phyloP scores from a whole-genome alignment of 2,329 filamentous ascomycete species.

The Camillea tinctor region DNA sequence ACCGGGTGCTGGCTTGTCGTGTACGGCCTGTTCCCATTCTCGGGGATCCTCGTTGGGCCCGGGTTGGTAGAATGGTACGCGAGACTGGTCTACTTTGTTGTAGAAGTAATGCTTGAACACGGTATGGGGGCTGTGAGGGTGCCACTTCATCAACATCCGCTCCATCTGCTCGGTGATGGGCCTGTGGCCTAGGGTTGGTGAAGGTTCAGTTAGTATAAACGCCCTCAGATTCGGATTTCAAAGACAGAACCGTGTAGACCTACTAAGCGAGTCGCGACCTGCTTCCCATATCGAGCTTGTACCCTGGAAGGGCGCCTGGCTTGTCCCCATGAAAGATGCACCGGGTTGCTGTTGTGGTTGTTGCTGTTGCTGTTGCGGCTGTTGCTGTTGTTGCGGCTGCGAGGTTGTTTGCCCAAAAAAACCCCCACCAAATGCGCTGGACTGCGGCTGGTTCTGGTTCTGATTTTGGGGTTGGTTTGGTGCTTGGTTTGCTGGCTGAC shows the following conservation, averaged over 20 bases:
- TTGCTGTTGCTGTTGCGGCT: slow-evolving; percentile 35
- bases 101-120: slow-evolving; percentile 84
- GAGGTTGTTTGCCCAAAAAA: slow-evolving; percentile 34
- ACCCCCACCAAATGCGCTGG: slow-evolving; percentile 29
- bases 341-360: slow-evolving; percentile 37
- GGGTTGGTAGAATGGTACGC: slow-evolving; percentile 75
- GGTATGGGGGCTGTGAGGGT: slow-evolving; percentile 65
- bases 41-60: slow-evolving; percentile 68
- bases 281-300: slow-evolving; percentile 31
- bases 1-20: slow-evolving; percentile 72
- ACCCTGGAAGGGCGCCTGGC: slow-evolving; percentile 35
- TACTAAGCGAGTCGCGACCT: slow-evolving; percentile 31
- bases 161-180: slow-evolving; percentile 72
- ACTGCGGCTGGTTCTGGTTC: slow-evolving; percentile 25
- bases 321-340: slow-evolving; percentile 43
- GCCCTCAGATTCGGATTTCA: neutral
- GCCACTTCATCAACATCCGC: slow-evolving; percentile 71
- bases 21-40: slow-evolving; percentile 81
- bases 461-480: slow-evolving; percentile 30
- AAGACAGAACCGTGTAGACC: slow-evolving; percentile 2
- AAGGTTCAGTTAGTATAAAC: slow-evolving; percentile 9
- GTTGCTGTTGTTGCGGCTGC: slow-evolving; percentile 37
- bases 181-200: slow-evolving; percentile 58
- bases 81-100: slow-evolving; percentile 74
- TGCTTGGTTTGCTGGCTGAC: slow-evolving; percentile 40